Percentiles rank a stretch among this genome's conserved stretches.
These are phyloP conservation scores for Globisporangium paddicum DNA, from an alignment of 352 stramenopile genomes.

Conservation along the genomic window DNA sequence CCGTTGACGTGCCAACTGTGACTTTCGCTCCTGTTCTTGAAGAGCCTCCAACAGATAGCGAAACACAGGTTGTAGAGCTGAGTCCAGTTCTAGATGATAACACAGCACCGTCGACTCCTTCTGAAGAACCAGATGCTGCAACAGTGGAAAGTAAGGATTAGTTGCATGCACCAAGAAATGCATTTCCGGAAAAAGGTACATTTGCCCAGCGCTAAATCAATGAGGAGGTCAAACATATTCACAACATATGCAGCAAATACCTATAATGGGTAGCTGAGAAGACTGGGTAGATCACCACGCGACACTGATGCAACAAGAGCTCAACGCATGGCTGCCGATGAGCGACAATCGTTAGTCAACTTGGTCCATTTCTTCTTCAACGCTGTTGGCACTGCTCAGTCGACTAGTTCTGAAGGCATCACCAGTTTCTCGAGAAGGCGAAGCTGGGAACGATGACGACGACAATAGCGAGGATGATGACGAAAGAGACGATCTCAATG, in stretches of 20 bases:
- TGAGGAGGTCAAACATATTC: background rate
- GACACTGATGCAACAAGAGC: background rate
- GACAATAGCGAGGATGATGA: constrained; percentile 37
- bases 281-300: background rate
- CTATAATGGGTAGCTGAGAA: background rate
- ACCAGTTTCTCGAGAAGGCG: background rate
- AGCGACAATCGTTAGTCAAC: constrained; percentile 32
- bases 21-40: background rate
- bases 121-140: background rate
- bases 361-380: constrained; percentile 62
- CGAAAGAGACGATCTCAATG: constrained; percentile 13
- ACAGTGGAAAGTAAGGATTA: background rate
- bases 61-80: background rate
- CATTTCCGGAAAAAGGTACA: background rate
- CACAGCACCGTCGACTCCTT: background rate
- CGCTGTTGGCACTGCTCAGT: constrained; percentile 29
- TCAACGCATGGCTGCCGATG: background rate
- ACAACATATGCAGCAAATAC: background rate
- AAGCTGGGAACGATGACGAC: constrained; percentile 18
- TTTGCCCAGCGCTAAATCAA: background rate
- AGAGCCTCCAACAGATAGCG: background rate
- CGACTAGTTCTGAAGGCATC: constrained; percentile 3
- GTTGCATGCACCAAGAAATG: background rate
- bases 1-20: background rate
- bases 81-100: background rate